These are phyloP conservation scores for Boletus subparvulus DNA, from an alignment of 768 basidiomycete species.

Conservation along the genomic window DNA sequence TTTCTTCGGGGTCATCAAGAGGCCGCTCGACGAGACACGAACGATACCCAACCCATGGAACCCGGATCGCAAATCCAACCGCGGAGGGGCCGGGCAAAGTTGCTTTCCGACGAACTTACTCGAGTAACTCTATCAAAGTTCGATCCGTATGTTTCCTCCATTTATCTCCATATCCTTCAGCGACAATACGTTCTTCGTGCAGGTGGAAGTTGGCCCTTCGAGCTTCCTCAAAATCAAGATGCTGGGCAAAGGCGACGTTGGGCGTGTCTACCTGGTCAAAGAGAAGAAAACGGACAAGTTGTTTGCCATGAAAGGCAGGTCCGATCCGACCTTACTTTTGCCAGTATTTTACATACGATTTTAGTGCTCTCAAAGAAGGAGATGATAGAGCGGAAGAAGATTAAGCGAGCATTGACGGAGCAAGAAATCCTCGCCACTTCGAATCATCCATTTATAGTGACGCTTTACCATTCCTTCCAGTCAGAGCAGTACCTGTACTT, in stretches of 20 bases:
- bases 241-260: conserved; percentile 98
- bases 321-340: conserved; percentile 1
- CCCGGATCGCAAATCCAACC: conserved; percentile 44
- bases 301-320: conserved; percentile 98
- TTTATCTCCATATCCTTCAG: not conserved
- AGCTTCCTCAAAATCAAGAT: conserved; percentile 97
- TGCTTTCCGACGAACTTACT: conserved; percentile 92
- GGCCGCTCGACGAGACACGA: conserved; percentile 46
- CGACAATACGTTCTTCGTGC: conserved; percentile 6
- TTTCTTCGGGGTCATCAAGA: conserved; percentile 74
- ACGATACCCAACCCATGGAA: conserved; percentile 28
- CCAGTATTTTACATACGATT: conserved; percentile 27
- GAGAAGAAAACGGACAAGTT: conserved; percentile 97
- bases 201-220: conserved; percentile 93
- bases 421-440: conserved; percentile 98
- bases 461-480: conserved; percentile 98
- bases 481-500: conserved; percentile 98
- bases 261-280: conserved; percentile 95
- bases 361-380: conserved; percentile 97
- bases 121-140: conserved; percentile 96
- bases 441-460: conserved; percentile 99
- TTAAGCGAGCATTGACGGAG: conserved; percentile 97
- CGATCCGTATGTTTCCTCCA: conserved; percentile 57
- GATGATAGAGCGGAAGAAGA: conserved; percentile 99
- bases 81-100: conserved; percentile 55